Conservation (phyloP, 2,329 filamentous ascomycete genomes). For the Phaeoacremonium minimum region DNA sequence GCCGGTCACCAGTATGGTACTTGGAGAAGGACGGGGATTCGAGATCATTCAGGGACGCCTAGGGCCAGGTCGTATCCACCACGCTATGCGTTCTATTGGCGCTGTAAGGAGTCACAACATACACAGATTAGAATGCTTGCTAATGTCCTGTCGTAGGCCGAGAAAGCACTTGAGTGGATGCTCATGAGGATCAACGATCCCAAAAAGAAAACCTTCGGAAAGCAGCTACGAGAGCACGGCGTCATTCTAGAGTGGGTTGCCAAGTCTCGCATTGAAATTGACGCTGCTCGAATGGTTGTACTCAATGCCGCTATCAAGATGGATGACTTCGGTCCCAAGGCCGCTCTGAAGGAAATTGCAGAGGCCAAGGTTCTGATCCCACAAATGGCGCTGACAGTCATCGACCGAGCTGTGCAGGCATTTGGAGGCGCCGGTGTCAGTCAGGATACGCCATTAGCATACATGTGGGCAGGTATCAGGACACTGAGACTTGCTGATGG, state of each 20-base stretch:
- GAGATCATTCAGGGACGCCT: slow-evolving; percentile 98
- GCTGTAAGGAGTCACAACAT: slow-evolving; percentile 45
- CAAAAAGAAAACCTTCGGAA: slow-evolving; percentile 85
- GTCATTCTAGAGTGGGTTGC: slow-evolving; percentile 95
- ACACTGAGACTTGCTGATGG: slow-evolving; percentile 88
- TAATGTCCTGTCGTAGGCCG: slow-evolving; percentile 51
- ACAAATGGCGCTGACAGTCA: slow-evolving; percentile 74
- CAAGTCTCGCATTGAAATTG: slow-evolving; percentile 87
- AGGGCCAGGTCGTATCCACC: slow-evolving; percentile 93
- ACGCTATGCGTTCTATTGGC: slow-evolving; percentile 93
- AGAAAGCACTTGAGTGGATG: slow-evolving; percentile 91
- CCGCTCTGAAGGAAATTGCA: slow-evolving; percentile 87
- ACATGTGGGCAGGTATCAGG: slow-evolving; percentile 75
- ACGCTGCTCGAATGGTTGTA: slow-evolving; percentile 82
- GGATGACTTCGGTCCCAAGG: slow-evolving; percentile 83
- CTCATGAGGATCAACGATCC: slow-evolving; percentile 91
- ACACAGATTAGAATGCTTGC: neutral
- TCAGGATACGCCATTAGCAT: slow-evolving; percentile 89
- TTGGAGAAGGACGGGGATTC: slow-evolving; percentile 91
- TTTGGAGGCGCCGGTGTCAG: slow-evolving; percentile 88
- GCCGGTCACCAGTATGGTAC: slow-evolving; percentile 76
- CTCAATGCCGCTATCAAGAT: slow-evolving; percentile 95
- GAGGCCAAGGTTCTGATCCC: slow-evolving; percentile 93
- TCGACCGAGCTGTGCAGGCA: slow-evolving; percentile 90
- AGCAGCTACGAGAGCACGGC: slow-evolving; percentile 81